Base-by-base conservation (phyloP, 495 filamentous ascomycete species). In the Corynascus novoguineensis region DNA sequence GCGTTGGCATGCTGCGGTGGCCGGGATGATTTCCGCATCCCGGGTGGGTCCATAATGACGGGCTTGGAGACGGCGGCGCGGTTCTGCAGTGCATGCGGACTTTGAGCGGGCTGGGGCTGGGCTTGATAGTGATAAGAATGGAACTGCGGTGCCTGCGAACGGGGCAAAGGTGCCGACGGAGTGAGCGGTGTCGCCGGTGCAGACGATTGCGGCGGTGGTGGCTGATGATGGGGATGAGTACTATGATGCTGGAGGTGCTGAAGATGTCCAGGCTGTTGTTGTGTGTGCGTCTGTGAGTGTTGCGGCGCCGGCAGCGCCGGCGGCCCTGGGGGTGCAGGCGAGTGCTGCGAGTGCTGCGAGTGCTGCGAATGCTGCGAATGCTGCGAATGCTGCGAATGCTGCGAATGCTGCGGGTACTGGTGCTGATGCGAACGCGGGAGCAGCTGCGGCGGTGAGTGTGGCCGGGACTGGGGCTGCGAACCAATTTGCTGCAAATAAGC, bases 31-130 rank as follows among this genome's bases (percentile, higher is more conserved):
- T 55, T 64, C 47, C 64, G 63, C 29, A 48, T 5, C 0, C 60
- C 51, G 2, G 73, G 72, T 10, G 73, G 73, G 42, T 76, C 73
- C 59, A 75, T 72, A 55, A 76, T 76, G 31, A 64, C 46, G 28
- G 73, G 65, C 51, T 72, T 74, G n/a, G 61, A 48, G 46, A 56
- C 19, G 28, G 44, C 24, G 11, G 53, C 42, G 29, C 49, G 51
- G 12, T 12, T 34, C 22, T 41, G 50, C 5, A 45, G 29, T 8
- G 35, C 19, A 14, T 31, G 57, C 21, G 52, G 22, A 8, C 12
- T 49, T 11, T 29, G 50, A 19, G 41, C 25, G n/a, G 31, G 31
- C 9, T 55, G 45, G 50, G 50, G 53, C 35, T 53, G 62, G 47
- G 53, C 25, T 37, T 40, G 46, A 10, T 41, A 38, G n/a, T 56